Conservation (phyloP, 2,329 filamentous ascomycete genomes). For the Ophiocordyceps camponoti-saundersi region DNA sequence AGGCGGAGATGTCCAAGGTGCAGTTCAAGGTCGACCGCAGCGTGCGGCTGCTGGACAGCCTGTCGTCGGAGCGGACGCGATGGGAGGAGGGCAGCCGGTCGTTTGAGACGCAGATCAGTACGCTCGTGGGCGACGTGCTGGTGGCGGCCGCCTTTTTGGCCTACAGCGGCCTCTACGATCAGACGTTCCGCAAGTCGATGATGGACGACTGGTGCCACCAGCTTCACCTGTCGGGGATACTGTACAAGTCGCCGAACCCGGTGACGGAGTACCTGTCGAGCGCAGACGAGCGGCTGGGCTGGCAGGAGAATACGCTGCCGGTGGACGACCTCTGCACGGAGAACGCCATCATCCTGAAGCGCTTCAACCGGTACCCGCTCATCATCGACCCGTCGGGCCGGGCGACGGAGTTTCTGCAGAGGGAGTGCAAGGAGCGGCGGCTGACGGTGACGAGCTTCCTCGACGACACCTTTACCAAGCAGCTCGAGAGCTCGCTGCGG, state of each 20-base stretch:
- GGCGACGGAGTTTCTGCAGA: conserved; percentile 86
- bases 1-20: conserved; percentile 87
- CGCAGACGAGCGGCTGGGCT: conserved; percentile 82
- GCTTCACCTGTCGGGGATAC: conserved; percentile 79
- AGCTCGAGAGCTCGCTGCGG: conserved; percentile 87
- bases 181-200: conserved; percentile 95
- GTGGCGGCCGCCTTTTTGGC: conserved; percentile 95
- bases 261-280: conserved; percentile 94
- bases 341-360: conserved; percentile 91
- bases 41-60: conserved; percentile 80
- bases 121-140: conserved; percentile 86
- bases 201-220: conserved; percentile 95
- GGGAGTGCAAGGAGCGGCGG: conserved; percentile 82
- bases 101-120: conserved; percentile 95
- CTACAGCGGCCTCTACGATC: conserved; percentile 92
- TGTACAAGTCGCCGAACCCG: conserved; percentile 84
- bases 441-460: conserved; percentile 96
- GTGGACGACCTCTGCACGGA: conserved; percentile 97
- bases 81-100: conserved; percentile 98
- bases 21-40: conserved; percentile 97
- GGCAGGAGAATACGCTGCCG: conserved; percentile 86
- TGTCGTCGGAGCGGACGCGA: conserved; percentile 80
- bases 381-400: conserved; percentile 96
- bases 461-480: conserved; percentile 95
- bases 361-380: conserved; percentile 94